Conservation (phyloP, 441 rosid genomes). For the Populus tomentosa region DNA sequence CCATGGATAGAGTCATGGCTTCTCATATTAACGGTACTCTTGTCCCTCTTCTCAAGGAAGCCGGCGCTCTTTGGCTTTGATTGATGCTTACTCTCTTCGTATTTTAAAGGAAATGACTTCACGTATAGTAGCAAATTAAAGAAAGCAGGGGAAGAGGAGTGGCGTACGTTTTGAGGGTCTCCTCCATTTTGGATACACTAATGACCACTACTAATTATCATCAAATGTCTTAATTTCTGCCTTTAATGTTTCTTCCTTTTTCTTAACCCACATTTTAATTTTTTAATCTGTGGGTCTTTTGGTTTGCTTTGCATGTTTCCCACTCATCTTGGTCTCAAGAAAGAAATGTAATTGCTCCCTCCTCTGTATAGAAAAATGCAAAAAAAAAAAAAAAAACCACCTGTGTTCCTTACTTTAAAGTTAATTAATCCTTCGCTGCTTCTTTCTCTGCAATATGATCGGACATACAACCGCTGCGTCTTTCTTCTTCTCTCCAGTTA, state of each 20-base stretch:
- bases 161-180: slow-evolving; percentile 8
- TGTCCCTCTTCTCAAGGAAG: slow-evolving; percentile 67
- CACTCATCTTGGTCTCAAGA: slow-evolving; percentile 1
- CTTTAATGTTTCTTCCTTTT: neutral
- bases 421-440: neutral
- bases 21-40: slow-evolving; percentile 56
- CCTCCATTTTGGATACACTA: slow-evolving; percentile 20
- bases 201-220: neutral
- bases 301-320: slow-evolving; percentile 16
- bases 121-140: neutral
- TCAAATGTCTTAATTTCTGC: neutral
- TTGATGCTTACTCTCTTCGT: neutral
- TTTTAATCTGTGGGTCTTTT: neutral
- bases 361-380: slow-evolving; percentile 23
- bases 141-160: slow-evolving; percentile 40
- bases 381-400: neutral
- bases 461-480: neutral
- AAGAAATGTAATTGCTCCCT: slow-evolving; percentile 40
- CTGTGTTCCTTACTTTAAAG: neutral
- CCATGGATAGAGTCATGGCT: slow-evolving; percentile 67
- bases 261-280: neutral
- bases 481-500: neutral
- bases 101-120: neutral
- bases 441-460: neutral
- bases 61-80: slow-evolving; percentile 74